Evolutionary conservation across 768 basidiomycete genomes (phyloP).

Genomic region (Phaeotremella fagi): DNA sequence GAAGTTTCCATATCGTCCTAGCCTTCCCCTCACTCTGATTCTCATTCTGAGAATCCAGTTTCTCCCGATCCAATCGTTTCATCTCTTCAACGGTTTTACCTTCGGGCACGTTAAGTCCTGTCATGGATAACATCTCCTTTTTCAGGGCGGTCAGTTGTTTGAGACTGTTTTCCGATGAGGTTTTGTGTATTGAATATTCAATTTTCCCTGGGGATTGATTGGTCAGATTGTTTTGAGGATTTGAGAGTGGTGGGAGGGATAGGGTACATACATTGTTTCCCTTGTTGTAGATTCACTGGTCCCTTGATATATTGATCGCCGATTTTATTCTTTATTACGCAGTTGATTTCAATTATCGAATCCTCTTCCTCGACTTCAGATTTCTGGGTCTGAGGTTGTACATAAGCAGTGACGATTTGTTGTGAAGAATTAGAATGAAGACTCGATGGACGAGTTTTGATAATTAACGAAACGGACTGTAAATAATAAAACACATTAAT

Average conservation of each 20-base stretch:
- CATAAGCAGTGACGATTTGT: constrained; percentile 59
- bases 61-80: background rate
- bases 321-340: too few relatives aligned
- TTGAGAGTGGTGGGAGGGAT: background rate
- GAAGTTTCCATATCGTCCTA: constrained; percentile 22
- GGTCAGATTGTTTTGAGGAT: constrained; percentile 5
- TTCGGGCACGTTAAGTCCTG: constrained; percentile 24
- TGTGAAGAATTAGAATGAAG: constrained; percentile 53
- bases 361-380: too few relatives aligned
- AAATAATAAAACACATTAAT: constrained; percentile 4
- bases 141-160: constrained; percentile 9
- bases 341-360: too few relatives aligned
- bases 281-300: too few relatives aligned
- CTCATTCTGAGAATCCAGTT: background rate
- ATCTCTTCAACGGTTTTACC: constrained; percentile 28
- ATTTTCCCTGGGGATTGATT: constrained; percentile 55
- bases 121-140: too few relatives aligned
- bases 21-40: background rate
- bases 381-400: constrained; percentile 54
- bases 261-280: too few relatives aligned
- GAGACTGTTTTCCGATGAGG: constrained; percentile 2
- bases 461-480: constrained; percentile 51
- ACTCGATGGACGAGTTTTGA: constrained; percentile 62
- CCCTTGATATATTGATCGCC: too few relatives aligned
- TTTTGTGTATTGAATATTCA: constrained; percentile 56